These are phyloP conservation scores for Macaranga tanarius DNA, from an alignment of 441 rosid genomes.

Conservation along the genomic window DNA sequence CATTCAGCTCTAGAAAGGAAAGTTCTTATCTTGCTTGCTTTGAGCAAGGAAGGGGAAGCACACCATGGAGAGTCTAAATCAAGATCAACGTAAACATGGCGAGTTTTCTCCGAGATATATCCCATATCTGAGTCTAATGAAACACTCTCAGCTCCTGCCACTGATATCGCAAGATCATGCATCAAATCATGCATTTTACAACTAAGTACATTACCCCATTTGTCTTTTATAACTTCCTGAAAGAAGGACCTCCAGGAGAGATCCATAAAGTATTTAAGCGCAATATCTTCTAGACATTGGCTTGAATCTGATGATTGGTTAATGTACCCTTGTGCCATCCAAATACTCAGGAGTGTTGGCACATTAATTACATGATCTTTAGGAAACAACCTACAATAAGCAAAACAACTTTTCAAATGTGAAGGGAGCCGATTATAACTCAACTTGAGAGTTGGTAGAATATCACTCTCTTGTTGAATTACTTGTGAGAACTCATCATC, in stretches of 20 bases:
- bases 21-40: background rate
- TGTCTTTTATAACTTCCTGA: constrained; percentile 23
- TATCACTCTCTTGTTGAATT: background rate
- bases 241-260: constrained; percentile 23
- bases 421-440: constrained; percentile 27
- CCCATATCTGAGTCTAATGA: background rate
- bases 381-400: constrained; percentile 16
- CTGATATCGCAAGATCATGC: constrained; percentile 27
- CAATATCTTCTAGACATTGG: constrained; percentile 13
- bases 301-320: background rate
- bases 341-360: background rate
- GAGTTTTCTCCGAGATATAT: background rate
- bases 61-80: background rate
- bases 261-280: constrained; percentile 13
- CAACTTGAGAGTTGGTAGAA: constrained; percentile 13
- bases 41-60: background rate
- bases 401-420: constrained; percentile 27
- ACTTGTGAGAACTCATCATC: constrained; percentile 11
- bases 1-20: background rate
- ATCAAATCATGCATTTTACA: constrained; percentile 35
- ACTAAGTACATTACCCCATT: background rate
- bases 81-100: background rate
- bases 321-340: constrained; percentile 29
- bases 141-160: constrained; percentile 1
- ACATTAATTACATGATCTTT: background rate